Conservation (phyloP, 768 basidiomycete genomes). For the Cystobasidium ongulense region DNA sequence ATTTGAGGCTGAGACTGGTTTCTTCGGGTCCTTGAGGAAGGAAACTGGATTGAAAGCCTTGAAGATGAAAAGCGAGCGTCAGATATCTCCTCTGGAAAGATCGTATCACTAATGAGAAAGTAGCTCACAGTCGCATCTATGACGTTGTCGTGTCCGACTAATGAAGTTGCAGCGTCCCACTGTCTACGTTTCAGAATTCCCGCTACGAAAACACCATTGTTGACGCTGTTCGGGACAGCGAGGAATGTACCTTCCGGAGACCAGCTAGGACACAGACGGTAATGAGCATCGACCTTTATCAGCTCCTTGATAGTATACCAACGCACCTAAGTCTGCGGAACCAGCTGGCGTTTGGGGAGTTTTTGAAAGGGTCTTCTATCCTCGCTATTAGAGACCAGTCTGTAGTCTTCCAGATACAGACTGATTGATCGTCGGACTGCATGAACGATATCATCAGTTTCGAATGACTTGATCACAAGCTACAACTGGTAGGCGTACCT, state of each 20-base stretch:
- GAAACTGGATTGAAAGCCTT: conserved; percentile 90
- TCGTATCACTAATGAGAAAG: neutral
- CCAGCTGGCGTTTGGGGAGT: conserved; percentile 87
- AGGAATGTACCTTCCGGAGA: conserved; percentile 98
- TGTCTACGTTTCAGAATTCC: conserved; percentile 82
- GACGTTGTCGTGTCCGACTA: conserved; percentile 95
- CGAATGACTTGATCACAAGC: neutral
- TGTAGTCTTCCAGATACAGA: conserved; percentile 91
- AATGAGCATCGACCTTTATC: neutral
- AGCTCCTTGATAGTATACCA: conserved; percentile 18
- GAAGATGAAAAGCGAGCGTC: neutral
- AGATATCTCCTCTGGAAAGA: neutral
- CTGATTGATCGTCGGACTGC: conserved; percentile 88
- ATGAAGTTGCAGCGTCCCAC: conserved; percentile 74
- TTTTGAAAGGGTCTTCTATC: conserved; percentile 80
- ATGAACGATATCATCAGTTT: neutral
- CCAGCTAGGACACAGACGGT: conserved; percentile 59
- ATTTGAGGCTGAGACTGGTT: conserved; percentile 51
- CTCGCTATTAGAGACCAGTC: conserved; percentile 82
- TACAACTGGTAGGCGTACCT: conserved; percentile 41
- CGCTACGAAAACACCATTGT: conserved; percentile 95
- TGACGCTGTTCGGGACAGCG: conserved; percentile 93
- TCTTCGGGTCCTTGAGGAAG: conserved; percentile 66
- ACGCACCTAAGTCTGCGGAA: conserved; percentile 69
- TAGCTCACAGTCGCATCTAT: conserved; percentile 79